Base-by-base conservation (phyloP, 176 grass and related monocot species). In the Oryza punctata region DNA sequence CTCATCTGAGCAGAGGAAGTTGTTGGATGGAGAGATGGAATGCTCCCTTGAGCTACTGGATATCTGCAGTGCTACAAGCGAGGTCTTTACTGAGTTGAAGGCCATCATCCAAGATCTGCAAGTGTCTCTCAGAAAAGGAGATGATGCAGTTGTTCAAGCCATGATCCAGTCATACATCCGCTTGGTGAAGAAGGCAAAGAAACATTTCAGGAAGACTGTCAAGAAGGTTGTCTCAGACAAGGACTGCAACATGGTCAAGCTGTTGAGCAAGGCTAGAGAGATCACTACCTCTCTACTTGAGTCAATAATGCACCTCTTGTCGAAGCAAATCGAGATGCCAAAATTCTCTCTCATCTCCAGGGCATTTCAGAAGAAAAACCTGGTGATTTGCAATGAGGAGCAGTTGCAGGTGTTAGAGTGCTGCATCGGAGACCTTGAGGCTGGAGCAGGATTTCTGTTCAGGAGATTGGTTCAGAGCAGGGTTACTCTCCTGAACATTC, bases 401-500 rank as follows among this genome's bases (percentile, higher is more conserved):
- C 44, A 76, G 14, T 63, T 47, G 41, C 50, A 65, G 65, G 76
- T 33, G 19, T 61, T 79, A 72, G 75, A 65, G 75, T 70, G 67
- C 70, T 23, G 47, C 63, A 61, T 89, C 4, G 15, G 65, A 76
- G 81, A 71, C 38, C 87, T 89, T 46, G 81, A 80, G 69, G 78
- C 23, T 6, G 87, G 69, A 70, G 26, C 72, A 80, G 82, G 54
- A 14, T 24, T 54, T 72, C 38, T 89, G 63, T 85, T 89, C 70
- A 69, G 76, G 82, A 71, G 43, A 75, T 38, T 85, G 38, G 32
- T 89, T 15, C 90, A 82, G 70, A 79, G 69, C 59, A 89, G 90
- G 49, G 86, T 92, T 73, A 72, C 86, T 76, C 82, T 92, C 45
- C 79, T 92, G 16, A 88, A 92, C 57, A 78, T 88, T 13, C 54